Base-by-base conservation (phyloP, 495 filamentous ascomycete species). In the Hypomontagnella submonticulosa region DNA sequence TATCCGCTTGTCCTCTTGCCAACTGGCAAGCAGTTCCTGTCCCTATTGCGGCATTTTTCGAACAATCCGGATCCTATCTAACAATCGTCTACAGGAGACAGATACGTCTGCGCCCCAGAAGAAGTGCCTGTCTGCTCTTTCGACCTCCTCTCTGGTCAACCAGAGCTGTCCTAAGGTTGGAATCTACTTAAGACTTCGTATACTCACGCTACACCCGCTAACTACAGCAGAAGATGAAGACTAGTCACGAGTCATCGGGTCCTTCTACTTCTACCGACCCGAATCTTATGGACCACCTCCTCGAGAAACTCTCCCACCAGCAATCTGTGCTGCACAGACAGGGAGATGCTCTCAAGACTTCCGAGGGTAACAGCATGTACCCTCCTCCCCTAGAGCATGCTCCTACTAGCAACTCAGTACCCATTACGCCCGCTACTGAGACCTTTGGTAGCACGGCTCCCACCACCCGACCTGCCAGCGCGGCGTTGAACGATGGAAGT, bases 231-330 rank as follows among this genome's bases (percentile, higher is more conserved):
- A 82, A 79, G 76, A 72, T 81, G 66, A 83, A 84, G 79, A 71
- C 73, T 18, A 80, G 68, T 48, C 79, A 80, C 68, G 79, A 82
- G 42, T 48, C 73, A 2, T 68, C 71, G 19, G 71, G 73, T 30
- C 60, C 72, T 12, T 48, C 50, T 20, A 77, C 71, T 18, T 62
- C 74, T 18, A 48, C 44, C 13, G 77, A 81, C 15, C 61, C 65
- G 23, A 79, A 77, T 57, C 74, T 74, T 7, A 80, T 90, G 77
- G 86, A 91, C 57, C 79, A 85, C 46, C 78, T 90, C 20, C 79
- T 90, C 61, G 83, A 88, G 6, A 87, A 86, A 69, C 82, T 93
- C 44, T 82, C 85, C 20, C 85, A 92, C 74, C 89, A 92, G 66
- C 83, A 90, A 44, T 73, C 74, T 6, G 63, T 81, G n/a, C 75